Conservation (phyloP, 805 yeast species). For the Candida ficus region DNA sequence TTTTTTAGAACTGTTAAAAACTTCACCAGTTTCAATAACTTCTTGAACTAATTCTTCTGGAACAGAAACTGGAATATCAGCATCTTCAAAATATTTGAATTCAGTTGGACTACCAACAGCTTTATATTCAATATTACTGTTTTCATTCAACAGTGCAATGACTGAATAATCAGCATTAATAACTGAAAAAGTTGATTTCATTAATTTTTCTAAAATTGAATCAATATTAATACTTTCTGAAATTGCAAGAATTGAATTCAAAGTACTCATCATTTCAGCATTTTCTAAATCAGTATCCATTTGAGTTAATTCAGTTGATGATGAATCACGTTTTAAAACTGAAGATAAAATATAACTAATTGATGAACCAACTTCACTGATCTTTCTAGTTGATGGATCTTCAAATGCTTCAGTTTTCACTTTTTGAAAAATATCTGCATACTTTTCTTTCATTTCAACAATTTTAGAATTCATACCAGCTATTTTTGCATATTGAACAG, state of each 20-base stretch:
- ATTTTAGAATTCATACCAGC: conserved; percentile 27
- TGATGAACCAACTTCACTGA: conserved; percentile 20
- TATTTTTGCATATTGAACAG: conserved; percentile 30
- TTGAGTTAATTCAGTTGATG: background rate
- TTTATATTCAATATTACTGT: conserved; percentile 26
- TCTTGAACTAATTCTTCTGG: conserved; percentile 38
- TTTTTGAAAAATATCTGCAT: conserved; percentile 24
- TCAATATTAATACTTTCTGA: conserved; percentile 39
- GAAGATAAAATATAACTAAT: conserved; percentile 26
- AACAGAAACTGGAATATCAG: conserved; percentile 38
- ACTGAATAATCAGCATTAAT: conserved; percentile 34
- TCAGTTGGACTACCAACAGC: conserved; percentile 27
- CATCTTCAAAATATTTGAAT: conserved; percentile 34
- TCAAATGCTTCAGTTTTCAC: conserved; percentile 27
- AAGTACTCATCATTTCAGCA: conserved; percentile 29
- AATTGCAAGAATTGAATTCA: conserved; percentile 43
- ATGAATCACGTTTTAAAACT: conserved; percentile 21
- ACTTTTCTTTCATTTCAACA: conserved; percentile 25
- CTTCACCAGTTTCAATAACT: conserved; percentile 32
- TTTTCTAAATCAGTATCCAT: conserved; percentile 7
- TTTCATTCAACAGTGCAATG: conserved; percentile 27
- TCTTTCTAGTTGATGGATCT: conserved; percentile 9
- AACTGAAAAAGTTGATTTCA: conserved; percentile 34
- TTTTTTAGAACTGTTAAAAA: conserved; percentile 34
- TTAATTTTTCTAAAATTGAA: conserved; percentile 32